Evolutionary conservation across 768 basidiomycete genomes (phyloP).

Genomic region (Coprinopsis marcescibilis): DNA sequence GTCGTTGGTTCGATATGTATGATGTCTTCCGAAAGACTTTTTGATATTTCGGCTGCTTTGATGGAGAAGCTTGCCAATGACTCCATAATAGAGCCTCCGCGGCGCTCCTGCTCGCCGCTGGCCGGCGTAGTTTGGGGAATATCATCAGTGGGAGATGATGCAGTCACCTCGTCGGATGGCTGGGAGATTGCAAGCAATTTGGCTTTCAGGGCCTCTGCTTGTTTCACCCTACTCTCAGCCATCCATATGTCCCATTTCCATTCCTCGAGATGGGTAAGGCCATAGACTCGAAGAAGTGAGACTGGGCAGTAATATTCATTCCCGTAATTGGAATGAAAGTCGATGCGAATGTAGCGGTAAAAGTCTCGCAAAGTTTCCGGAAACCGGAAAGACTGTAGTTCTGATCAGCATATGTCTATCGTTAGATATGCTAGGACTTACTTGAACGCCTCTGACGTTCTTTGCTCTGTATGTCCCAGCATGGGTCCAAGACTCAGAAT

Average conservation of each 20-base stretch:
- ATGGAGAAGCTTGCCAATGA: not conserved
- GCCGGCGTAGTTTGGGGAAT: not conserved
- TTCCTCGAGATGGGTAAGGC: conserved; percentile 92
- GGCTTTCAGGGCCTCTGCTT: conserved; percentile 30
- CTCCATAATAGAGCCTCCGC: not conserved
- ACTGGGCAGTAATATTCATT: conserved; percentile 96
- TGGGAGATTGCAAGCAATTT: conserved; percentile 12
- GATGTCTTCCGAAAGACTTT: not conserved
- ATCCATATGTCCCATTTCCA: conserved; percentile 92
- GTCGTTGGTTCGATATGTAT: not conserved
- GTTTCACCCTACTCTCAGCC: conserved; percentile 52
- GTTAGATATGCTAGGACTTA: conserved; percentile 27
- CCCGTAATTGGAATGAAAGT: conserved; percentile 90
- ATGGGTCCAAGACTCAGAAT: conserved; percentile 57
- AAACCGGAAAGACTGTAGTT: conserved; percentile 64
- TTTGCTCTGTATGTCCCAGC: conserved; percentile 82
- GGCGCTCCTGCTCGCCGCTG: not conserved
- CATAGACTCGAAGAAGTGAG: conserved; percentile 88
- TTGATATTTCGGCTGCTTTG: not conserved
- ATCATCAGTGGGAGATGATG: not conserved
- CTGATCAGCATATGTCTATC: not conserved
- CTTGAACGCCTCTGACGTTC: conserved; percentile 89
- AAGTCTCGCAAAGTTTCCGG: conserved; percentile 73
- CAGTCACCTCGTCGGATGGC: not conserved
- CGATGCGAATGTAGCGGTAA: conserved; percentile 90